Evolutionary conservation across 2,329 filamentous ascomycete species (phyloP).

Genomic region (Nemania serpens): DNA sequence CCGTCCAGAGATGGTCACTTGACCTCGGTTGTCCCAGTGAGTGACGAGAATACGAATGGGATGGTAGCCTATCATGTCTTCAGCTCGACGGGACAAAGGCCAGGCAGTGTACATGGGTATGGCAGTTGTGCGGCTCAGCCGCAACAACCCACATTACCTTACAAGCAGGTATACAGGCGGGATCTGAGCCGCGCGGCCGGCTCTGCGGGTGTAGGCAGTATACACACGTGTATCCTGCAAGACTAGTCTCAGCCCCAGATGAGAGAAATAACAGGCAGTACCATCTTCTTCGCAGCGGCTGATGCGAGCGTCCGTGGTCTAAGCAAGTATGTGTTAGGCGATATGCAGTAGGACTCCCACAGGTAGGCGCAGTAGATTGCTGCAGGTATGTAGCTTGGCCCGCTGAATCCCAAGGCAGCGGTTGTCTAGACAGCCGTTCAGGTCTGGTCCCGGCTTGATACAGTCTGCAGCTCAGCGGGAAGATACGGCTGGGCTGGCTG

Average conservation of each 20-base stretch:
- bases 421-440: too few species aligned
- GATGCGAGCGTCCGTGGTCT: not conserved
- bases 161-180: not conserved
- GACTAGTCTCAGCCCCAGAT: conserved; percentile 17
- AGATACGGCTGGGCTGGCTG: too few species aligned
- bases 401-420: too few species aligned
- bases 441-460: too few species aligned
- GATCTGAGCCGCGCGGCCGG: not conserved
- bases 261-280: not conserved
- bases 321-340: conserved; percentile 2
- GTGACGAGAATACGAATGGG: too few species aligned
- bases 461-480: too few species aligned
- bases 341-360: too few species aligned
- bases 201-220: not conserved
- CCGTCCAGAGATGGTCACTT: too few species aligned
- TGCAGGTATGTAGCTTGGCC: not conserved
- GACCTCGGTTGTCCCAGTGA: too few species aligned
- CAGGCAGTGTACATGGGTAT: too few species aligned
- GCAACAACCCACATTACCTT: not conserved
- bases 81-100: too few species aligned
- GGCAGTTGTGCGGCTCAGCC: conserved; percentile 7
- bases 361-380: not conserved
- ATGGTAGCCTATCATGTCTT: too few species aligned
- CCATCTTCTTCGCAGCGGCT: not conserved
- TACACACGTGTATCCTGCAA: conserved; percentile 3